Evolutionary conservation across 495 filamentous ascomycete genomes (phyloP).

Genomic region (Bacidia rubella): DNA sequence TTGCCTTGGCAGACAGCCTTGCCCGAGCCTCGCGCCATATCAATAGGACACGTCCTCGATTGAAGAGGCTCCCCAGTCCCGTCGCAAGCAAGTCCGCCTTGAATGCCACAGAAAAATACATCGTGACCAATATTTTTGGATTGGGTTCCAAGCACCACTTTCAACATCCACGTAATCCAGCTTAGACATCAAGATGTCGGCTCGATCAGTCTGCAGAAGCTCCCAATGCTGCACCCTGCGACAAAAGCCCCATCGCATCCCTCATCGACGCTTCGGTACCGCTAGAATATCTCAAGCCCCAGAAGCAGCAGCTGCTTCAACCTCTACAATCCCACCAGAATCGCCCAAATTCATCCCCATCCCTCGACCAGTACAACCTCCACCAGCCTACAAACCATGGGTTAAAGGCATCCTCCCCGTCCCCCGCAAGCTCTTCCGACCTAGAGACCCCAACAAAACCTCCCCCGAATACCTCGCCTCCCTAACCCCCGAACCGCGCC

Average conservation of each 20-base stretch:
- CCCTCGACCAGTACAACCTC: slow-evolving; percentile 39
- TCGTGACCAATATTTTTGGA: too few relatives aligned
- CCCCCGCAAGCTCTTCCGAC: slow-evolving; percentile 51
- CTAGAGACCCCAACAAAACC: slow-evolving; percentile 31
- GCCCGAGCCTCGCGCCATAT: too few relatives aligned
- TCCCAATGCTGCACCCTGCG: background rate
- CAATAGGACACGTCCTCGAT: too few relatives aligned
- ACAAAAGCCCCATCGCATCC: background rate
- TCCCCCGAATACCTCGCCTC: slow-evolving; percentile 37
- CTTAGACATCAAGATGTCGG: background rate
- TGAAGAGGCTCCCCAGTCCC: too few relatives aligned
- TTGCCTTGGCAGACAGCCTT: too few relatives aligned
- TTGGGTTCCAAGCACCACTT: too few relatives aligned
- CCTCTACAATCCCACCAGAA: slow-evolving; percentile 41
- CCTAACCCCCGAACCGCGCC: slow-evolving; percentile 27
- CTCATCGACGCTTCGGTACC: slow-evolving; percentile 5
- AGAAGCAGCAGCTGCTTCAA: background rate
- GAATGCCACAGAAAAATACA: too few relatives aligned
- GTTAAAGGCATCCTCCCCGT: slow-evolving; percentile 62
- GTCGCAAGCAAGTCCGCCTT: too few relatives aligned
- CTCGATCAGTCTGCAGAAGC: background rate
- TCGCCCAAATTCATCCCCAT: slow-evolving; percentile 63
- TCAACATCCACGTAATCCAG: too few relatives aligned
- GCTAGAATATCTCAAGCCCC: slow-evolving; percentile 5
- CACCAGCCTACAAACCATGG: slow-evolving; percentile 28